Evolutionary conservation across 1,284 basidiomycete species (phyloP).

Genomic region (Heterobasidion occidentale): DNA sequence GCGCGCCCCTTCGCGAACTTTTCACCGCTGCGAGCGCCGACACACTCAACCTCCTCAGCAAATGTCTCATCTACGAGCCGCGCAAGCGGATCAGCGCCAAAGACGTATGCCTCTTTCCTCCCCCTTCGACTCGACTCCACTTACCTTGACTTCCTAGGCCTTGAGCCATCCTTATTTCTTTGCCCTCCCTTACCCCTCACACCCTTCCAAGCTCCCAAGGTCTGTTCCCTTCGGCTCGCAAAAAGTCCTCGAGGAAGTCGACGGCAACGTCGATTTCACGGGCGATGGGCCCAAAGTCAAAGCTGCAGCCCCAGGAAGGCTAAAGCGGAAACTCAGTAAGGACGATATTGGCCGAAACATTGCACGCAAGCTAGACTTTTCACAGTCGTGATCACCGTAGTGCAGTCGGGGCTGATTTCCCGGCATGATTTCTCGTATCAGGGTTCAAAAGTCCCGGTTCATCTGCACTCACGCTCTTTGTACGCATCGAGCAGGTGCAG

Average conservation of each 20-base stretch:
- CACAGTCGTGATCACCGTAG: slow-evolving; percentile 13
- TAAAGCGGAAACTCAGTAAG: slow-evolving; percentile 41
- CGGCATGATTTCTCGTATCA: too few relatives aligned
- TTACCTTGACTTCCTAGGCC: slow-evolving; percentile 36
- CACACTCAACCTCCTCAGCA: slow-evolving; percentile 76
- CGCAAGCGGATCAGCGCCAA: slow-evolving; percentile 74
- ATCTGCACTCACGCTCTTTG: too few relatives aligned
- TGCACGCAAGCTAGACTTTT: slow-evolving; percentile 41
- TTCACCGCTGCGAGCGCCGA: slow-evolving; percentile 90
- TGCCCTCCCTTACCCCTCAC: slow-evolving; percentile 71
- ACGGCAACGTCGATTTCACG: slow-evolving; percentile 53
- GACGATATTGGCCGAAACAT: slow-evolving; percentile 32
- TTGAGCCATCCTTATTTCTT: slow-evolving; percentile 75
- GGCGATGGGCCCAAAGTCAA: slow-evolving; percentile 28
- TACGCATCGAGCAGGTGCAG: too few relatives aligned
- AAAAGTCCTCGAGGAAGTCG: slow-evolving; percentile 62
- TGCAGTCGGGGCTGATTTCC: not conserved
- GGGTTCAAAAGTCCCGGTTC: too few relatives aligned
- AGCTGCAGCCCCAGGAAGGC: slow-evolving; percentile 28
- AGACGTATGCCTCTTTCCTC: slow-evolving; percentile 32
- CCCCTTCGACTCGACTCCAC: not conserved
- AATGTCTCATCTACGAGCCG: slow-evolving; percentile 84
- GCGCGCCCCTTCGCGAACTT: slow-evolving; percentile 74
- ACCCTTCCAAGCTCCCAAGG: slow-evolving; percentile 79
- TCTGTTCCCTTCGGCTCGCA: slow-evolving; percentile 40